Evolutionary conservation across 2,329 filamentous ascomycete species (phyloP).

Genomic region (Emericellopsis cladophorae): DNA sequence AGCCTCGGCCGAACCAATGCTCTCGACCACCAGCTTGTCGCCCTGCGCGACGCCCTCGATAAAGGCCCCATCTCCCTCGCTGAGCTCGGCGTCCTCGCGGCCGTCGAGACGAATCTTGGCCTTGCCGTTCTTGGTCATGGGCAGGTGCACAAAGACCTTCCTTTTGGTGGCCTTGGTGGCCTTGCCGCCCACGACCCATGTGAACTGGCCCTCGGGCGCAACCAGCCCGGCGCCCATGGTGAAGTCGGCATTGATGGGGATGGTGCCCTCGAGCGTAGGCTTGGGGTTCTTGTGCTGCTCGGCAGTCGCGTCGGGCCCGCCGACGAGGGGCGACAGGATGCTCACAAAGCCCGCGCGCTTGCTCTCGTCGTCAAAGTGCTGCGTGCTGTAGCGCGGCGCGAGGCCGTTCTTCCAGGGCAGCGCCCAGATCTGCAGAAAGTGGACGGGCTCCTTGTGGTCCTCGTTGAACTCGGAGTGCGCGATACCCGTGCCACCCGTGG

Average conservation of each 20-base stretch:
- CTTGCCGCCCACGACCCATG: constrained; percentile 57
- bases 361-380: constrained; percentile 56
- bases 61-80: constrained; percentile 74
- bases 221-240: constrained; percentile 73
- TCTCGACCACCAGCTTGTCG: constrained; percentile 53
- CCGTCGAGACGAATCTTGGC: constrained; percentile 58
- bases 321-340: constrained; percentile 65
- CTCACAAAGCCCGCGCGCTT: constrained; percentile 61
- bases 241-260: constrained; percentile 75
- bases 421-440: constrained; percentile 86
- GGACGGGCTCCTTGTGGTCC: constrained; percentile 55
- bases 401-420: constrained; percentile 64
- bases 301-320: constrained; percentile 45
- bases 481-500: constrained; percentile 70
- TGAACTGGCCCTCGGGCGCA: constrained; percentile 46
- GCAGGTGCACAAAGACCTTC: constrained; percentile 70
- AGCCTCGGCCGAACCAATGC: constrained; percentile 53
- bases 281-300: constrained; percentile 52
- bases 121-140: constrained; percentile 67
- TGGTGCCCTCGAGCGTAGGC: constrained; percentile 50
- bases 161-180: constrained; percentile 38
- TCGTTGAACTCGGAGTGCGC: constrained; percentile 78
- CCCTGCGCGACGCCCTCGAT: constrained; percentile 51
- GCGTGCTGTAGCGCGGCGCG: constrained; percentile 64
- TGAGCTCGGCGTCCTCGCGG: constrained; percentile 48